These are phyloP conservation scores for Phoma herbarum DNA, from an alignment of 2,329 filamentous ascomycete species.

Conservation along the genomic window DNA sequence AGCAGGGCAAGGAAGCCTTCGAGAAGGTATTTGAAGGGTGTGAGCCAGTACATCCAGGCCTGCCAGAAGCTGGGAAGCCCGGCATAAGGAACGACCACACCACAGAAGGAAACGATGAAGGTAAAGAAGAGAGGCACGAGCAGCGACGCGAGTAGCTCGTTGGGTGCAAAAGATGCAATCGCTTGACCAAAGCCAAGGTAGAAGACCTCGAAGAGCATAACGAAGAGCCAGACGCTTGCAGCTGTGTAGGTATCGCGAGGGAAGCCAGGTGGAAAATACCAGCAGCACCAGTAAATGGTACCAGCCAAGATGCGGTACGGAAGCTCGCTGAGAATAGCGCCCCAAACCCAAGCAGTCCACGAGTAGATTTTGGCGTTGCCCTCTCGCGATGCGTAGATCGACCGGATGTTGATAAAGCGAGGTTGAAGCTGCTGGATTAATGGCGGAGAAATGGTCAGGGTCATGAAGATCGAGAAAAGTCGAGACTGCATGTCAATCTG, in stretches of 20 bases:
- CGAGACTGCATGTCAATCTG: slow-evolving; percentile 62
- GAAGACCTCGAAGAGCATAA: slow-evolving; percentile 73
- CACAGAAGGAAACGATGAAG: slow-evolving; percentile 76
- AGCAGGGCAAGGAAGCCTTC: slow-evolving; percentile 68
- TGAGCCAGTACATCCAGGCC: slow-evolving; percentile 60
- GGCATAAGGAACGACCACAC: slow-evolving; percentile 74
- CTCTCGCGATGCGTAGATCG: slow-evolving; percentile 76
- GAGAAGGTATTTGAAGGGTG: slow-evolving; percentile 73
- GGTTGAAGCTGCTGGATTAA: slow-evolving; percentile 82
- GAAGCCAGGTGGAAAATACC: slow-evolving; percentile 65
- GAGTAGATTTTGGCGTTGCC: slow-evolving; percentile 82
- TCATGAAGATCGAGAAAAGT: slow-evolving; percentile 80
- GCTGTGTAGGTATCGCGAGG: slow-evolving; percentile 65
- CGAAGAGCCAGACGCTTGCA: slow-evolving; percentile 69
- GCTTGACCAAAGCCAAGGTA: slow-evolving; percentile 72
- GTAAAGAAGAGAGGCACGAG: slow-evolving; percentile 75
- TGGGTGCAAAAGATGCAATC: slow-evolving; percentile 72
- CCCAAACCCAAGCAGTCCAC: slow-evolving; percentile 75
- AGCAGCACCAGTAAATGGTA: slow-evolving; percentile 65
- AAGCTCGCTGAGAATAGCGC: slow-evolving; percentile 72
- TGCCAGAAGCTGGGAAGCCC: slow-evolving; percentile 73
- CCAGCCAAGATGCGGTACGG: slow-evolving; percentile 74
- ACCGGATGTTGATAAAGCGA: slow-evolving; percentile 70
- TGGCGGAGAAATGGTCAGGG: slow-evolving; percentile 75
- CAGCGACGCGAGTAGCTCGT: slow-evolving; percentile 71